Percentiles rank a stretch among this genome's conserved stretches.
phyloP scores from a whole-genome alignment of 495 filamentous ascomycete genomes.

The Hypoxylon lienhwacheense region DNA sequence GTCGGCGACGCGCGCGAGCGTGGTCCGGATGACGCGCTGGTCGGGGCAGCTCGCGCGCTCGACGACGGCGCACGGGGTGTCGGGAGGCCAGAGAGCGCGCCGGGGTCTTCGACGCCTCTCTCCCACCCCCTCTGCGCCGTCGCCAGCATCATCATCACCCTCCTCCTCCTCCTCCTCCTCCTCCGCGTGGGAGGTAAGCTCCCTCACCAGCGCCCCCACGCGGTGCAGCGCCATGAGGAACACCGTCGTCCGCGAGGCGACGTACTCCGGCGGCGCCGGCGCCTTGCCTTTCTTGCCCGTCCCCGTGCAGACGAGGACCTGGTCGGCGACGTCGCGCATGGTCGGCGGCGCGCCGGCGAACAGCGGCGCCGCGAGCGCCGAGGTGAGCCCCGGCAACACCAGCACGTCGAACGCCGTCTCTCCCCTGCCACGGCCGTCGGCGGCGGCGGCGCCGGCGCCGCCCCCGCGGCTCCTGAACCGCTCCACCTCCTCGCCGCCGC shows the following conservation, averaged over 20 bases:
- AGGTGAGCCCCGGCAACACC: constrained; percentile 89
- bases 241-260: constrained; percentile 78
- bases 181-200: constrained; percentile 54
- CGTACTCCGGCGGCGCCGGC: constrained; percentile 76
- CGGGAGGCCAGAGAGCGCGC: constrained; percentile 49
- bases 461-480: constrained; percentile 78
- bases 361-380: constrained; percentile 79
- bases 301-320: constrained; percentile 91
- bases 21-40: constrained; percentile 88
- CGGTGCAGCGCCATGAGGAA: constrained; percentile 96
- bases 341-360: constrained; percentile 88
- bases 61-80: constrained; percentile 86
- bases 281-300: constrained; percentile 90
- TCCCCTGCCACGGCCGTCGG: constrained; percentile 90
- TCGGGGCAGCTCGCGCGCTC: constrained; percentile 94
- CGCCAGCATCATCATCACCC: constrained; percentile 12
- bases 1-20: constrained; percentile 71
- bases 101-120: constrained; percentile 14
- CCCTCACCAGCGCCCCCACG: constrained; percentile 67
- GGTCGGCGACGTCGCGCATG: constrained; percentile 86
- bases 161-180: constrained; percentile 41
- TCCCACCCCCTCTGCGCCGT: constrained; percentile 11
- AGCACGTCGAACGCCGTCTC: constrained; percentile 72
- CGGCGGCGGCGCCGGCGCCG: constrained; percentile 50
- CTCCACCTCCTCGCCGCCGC: constrained; percentile 89